Base-by-base conservation (phyloP, 805 yeast species). In the Yarrowia sp. region DNA sequence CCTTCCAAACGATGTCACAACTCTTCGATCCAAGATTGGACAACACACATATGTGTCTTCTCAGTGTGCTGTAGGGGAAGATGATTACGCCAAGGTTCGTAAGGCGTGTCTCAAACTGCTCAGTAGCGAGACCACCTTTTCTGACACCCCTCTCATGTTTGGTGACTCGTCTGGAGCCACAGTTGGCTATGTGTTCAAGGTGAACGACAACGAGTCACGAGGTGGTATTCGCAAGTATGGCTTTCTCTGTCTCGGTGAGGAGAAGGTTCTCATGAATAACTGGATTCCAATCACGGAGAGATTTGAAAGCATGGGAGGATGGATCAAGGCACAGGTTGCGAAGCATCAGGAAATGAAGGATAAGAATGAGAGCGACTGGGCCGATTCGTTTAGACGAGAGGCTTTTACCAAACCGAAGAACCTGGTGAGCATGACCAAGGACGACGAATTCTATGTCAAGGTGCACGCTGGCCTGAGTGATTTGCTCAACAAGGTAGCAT, bases 81-180 rank as follows among this genome's bases (percentile, higher is more conserved):
- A 51, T 9, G 66, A 73, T 30, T 72, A 65, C 64, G 51, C 68
- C 40, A 71, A 72, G 8, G 66, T 72, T 16, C 67, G 75, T 9
- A 72, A 71, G 54, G 66, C 70, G 21, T 71, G 75, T 61, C 65
- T 72, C 52, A 65, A 71, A 21, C 66, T 67, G 38, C 66, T 68
- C 33, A 67, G 70, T 28, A 66, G 71, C 11, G 73, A 71, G 58
- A 68, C 70, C 46, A 67, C 68, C 12, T 70, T 70, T 46, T 67
- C 66, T 26, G 46, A 48, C 51, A 66, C 69, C 11, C 71, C 73
- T 9, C 68, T 71, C 66, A 61, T 71, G 67, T 69, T 71, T 43
- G 63, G 67, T 16, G 73, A 71, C 43, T 56, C 69, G 16, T 62
- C 66, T 14, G 72, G 72, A 5, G 65, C 71, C 1, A 70, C 68